These are phyloP conservation scores for Solanum hybrid DNA, from an alignment of 305 asterid species.

Conservation along the genomic window DNA sequence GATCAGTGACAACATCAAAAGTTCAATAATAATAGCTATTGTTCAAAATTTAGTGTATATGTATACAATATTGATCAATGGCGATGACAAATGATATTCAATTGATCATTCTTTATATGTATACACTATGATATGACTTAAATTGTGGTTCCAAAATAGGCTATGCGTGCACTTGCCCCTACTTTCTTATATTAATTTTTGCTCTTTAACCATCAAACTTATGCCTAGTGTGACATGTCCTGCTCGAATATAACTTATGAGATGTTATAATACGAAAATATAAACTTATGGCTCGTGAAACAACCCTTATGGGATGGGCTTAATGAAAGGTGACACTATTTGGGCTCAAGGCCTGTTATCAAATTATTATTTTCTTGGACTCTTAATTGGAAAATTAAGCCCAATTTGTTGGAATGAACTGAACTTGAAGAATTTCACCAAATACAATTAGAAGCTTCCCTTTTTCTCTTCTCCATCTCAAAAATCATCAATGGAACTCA, in stretches of 20 bases:
- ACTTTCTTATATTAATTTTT: too few relatives aligned
- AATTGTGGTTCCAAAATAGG: too few relatives aligned
- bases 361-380: neutral
- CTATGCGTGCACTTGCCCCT: too few relatives aligned
- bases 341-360: neutral
- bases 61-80: too few relatives aligned
- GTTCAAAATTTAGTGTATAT: too few relatives aligned
- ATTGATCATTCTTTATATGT: too few relatives aligned
- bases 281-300: neutral
- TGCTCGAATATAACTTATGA: too few relatives aligned
- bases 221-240: neutral
- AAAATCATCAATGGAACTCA: conserved; percentile 32
- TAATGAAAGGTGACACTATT: neutral
- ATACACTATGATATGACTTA: too few relatives aligned
- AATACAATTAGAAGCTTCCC: neutral
- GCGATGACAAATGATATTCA: too few relatives aligned
- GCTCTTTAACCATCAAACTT: neutral
- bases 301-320: neutral
- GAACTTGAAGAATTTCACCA: neutral
- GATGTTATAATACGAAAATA: neutral
- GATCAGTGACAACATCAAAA: too few relatives aligned
- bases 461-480: neutral
- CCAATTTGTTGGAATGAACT: neutral
- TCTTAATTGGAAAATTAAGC: neutral
- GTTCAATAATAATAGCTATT: too few relatives aligned